Evolutionary conservation across 495 filamentous ascomycete species (phyloP), one percentile per base, ranked within the genome.

Genomic region (Platismatia glauca): DNA sequence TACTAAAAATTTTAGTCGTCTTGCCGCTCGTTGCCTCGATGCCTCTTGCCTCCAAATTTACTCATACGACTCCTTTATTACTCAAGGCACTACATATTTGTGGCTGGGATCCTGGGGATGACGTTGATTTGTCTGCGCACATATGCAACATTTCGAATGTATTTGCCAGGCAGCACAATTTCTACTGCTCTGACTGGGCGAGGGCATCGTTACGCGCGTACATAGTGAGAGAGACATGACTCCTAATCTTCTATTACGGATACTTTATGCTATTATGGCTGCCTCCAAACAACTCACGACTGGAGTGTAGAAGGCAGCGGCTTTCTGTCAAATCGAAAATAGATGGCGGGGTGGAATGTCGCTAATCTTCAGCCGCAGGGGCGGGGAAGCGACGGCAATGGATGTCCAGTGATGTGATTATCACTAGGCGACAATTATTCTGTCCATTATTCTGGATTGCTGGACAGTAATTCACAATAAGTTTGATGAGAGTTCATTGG

Each of bases 1-100:
- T 68, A 66, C 46, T 58, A 59, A 67, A 59, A 67, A 41, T 35
- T 61, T 55, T 56, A 62, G 60, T 62, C 38, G 60, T 50, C 57
- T 57, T 44, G 60, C 46, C 53, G 59, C 48, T 61, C 53, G 27
- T 53, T 4, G 34, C 34, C 34, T 35, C n/a, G n/a, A n/a, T 52
- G 33, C 59, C 44, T 29, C 22, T 35, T 53, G 39, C 33, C 31
- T 55, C 16, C 9, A 34, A 31, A 41, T 33, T 38, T 53, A 37
- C n/a, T n/a, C n/a, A n/a, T n/a, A n/a, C n/a, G n/a, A n/a, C n/a
- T n/a, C n/a, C n/a, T n/a, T n/a, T n/a, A n/a, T n/a, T n/a, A n/a
- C n/a, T n/a, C n/a, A n/a, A n/a, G n/a, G n/a, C n/a, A n/a, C n/a
- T n/a, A n/a, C n/a, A n/a, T n/a, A n/a, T n/a, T n/a, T n/a, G n/a